Evolutionary conservation across 495 filamentous ascomycete species (phyloP).

Genomic region (Daldinia loculata): DNA sequence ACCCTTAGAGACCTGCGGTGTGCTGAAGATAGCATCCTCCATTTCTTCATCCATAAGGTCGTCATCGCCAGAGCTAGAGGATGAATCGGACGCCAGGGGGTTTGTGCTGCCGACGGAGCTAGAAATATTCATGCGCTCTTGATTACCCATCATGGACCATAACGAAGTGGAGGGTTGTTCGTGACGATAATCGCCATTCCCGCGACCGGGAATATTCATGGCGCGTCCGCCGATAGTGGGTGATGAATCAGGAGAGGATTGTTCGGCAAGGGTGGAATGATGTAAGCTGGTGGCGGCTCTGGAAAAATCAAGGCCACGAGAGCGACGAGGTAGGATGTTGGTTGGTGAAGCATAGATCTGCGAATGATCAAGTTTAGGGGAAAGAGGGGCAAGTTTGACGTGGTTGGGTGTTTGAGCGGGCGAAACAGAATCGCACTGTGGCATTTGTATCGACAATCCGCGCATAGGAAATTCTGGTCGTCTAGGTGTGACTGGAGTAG

Average conservation of each 20-base stretch:
- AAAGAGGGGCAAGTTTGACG: conserved; percentile 74
- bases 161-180: conserved; percentile 54
- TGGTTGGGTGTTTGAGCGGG: conserved; percentile 60
- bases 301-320: conserved; percentile 90
- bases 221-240: conserved; percentile 82
- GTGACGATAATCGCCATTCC: conserved; percentile 47
- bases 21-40: conserved; percentile 77
- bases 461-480: conserved; percentile 66
- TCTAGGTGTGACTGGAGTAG: conserved; percentile 68
- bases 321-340: conserved; percentile 84
- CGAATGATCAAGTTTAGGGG: conserved; percentile 83
- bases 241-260: conserved; percentile 92
- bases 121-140: conserved; percentile 78
- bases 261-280: conserved; percentile 90
- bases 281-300: conserved; percentile 93
- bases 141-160: conserved; percentile 60
- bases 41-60: conserved; percentile 83
- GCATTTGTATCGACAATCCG: conserved; percentile 78
- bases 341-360: conserved; percentile 80
- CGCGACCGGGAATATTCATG: conserved; percentile 74
- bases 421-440: conserved; percentile 59
- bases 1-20: conserved; percentile 68
- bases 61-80: conserved; percentile 77
- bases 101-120: conserved; percentile 86
- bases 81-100: conserved; percentile 81